phyloP scores from a whole-genome alignment of 192 early-diverging fungal genomes.

The Gigaspora rosea region DNA sequence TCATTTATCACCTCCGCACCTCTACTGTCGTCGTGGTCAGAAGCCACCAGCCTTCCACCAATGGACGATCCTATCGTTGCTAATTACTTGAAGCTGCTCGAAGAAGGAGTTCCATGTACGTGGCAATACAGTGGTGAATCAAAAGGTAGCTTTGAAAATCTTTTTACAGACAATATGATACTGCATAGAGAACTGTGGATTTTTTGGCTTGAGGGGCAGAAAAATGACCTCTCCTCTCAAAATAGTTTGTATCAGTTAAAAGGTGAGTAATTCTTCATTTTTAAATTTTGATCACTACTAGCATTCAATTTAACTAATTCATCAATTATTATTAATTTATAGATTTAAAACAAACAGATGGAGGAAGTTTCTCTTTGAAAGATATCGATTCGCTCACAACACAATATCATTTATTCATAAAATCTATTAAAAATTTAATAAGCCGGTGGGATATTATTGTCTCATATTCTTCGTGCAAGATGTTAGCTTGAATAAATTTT shows the following conservation, averaged over 20 bases:
- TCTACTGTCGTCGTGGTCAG: neutral
- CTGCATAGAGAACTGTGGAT: constrained; percentile 4
- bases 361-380: neutral
- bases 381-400: neutral
- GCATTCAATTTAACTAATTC: neutral
- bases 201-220: constrained; percentile 1
- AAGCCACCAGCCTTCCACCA: neutral
- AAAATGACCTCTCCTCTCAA: neutral
- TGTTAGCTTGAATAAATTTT: neutral
- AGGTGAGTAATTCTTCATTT: neutral
- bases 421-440: constrained; percentile 22
- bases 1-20: constrained; percentile 15
- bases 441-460: constrained; percentile 14
- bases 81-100: constrained; percentile 7
- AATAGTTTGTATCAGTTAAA: neutral
- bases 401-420: constrained; percentile 21
- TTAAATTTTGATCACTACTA: neutral
- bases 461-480: neutral
- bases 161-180: neutral
- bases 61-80: constrained; percentile 7
- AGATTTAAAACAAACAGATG: neutral
- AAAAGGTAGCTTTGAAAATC: neutral
- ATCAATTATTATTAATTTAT: neutral
- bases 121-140: constrained; percentile 13
- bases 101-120: constrained; percentile 9